These are phyloP conservation scores for Cryptosporidium ryanae DNA, from an alignment of 169 alveolate species.

Conservation along the genomic window DNA sequence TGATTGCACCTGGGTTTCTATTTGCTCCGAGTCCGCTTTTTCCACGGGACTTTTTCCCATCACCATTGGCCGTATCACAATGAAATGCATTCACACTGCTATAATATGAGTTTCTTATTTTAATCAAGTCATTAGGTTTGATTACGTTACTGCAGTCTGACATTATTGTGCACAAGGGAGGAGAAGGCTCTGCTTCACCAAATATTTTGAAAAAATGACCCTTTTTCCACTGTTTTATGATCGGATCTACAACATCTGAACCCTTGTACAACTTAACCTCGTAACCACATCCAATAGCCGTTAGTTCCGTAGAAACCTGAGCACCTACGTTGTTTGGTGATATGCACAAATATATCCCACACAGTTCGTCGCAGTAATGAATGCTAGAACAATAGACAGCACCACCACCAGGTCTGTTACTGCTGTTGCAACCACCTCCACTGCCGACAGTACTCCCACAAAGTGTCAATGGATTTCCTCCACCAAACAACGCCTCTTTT, in stretches of 20 bases:
- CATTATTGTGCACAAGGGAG: constrained; percentile 72
- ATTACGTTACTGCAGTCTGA: constrained; percentile 66
- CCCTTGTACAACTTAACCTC: constrained; percentile 46
- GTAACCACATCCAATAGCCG: constrained; percentile 64
- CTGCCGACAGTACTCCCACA: too few relatives aligned
- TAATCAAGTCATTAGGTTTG: constrained; percentile 33
- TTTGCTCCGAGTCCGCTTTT: not conserved
- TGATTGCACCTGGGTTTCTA: constrained; percentile 48
- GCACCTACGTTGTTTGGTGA: constrained; percentile 64
- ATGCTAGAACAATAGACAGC: too few relatives aligned
- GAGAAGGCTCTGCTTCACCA: not conserved
- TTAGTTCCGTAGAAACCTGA: constrained; percentile 47
- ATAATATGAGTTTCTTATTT: constrained; percentile 36
- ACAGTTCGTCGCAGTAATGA: constrained; percentile 4
- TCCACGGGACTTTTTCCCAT: not conserved
- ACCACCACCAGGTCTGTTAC: too few relatives aligned
- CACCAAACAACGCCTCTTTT: not conserved
- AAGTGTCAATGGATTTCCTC: too few relatives aligned
- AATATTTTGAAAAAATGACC: constrained; percentile 59
- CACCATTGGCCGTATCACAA: not conserved
- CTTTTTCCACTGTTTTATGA: constrained; percentile 68
- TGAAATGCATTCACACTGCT: not conserved
- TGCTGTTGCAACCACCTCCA: too few relatives aligned
- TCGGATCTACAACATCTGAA: constrained; percentile 69
- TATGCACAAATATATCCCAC: constrained; percentile 32